Evolutionary conservation across 164 flowering plant genomes (phyloP).

Genomic region (Aristolochia californica): DNA sequence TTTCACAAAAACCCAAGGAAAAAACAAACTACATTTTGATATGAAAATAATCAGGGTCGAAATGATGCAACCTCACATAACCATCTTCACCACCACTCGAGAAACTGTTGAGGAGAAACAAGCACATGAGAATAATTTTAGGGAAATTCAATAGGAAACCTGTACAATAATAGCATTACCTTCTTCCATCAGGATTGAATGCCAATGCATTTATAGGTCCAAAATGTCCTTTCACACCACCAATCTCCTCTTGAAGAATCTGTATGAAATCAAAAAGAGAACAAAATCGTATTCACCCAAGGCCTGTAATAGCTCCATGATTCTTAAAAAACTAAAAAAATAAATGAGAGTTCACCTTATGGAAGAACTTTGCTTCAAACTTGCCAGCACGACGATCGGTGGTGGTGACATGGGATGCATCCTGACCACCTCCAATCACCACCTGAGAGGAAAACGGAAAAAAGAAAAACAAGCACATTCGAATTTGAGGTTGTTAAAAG

Average conservation of each 20-base stretch:
- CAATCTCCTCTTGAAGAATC: constrained; percentile 86
- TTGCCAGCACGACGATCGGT: constrained; percentile 97
- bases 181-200: constrained; percentile 90
- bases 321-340: too few relatives aligned
- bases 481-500: too few relatives aligned
- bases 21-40: constrained; percentile 30
- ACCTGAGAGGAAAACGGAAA: too few relatives aligned
- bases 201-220: constrained; percentile 95
- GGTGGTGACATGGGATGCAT: constrained; percentile 77
- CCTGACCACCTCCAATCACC: constrained; percentile 98
- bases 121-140: not conserved
- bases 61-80: constrained; percentile 75
- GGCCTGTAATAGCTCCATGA: too few relatives aligned
- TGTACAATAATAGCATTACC: constrained; percentile 23
- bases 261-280: constrained; percentile 12
- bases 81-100: constrained; percentile 96
- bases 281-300: not conserved
- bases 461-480: too few relatives aligned
- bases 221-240: constrained; percentile 93
- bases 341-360: constrained; percentile 41
- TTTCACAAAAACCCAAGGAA: not conserved
- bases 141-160: not conserved
- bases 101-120: constrained; percentile 23
- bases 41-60: constrained; percentile 69
- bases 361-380: constrained; percentile 88